Base-by-base conservation (phyloP, 1,284 basidiomycete species). In the Naganishia liquefaciens region DNA sequence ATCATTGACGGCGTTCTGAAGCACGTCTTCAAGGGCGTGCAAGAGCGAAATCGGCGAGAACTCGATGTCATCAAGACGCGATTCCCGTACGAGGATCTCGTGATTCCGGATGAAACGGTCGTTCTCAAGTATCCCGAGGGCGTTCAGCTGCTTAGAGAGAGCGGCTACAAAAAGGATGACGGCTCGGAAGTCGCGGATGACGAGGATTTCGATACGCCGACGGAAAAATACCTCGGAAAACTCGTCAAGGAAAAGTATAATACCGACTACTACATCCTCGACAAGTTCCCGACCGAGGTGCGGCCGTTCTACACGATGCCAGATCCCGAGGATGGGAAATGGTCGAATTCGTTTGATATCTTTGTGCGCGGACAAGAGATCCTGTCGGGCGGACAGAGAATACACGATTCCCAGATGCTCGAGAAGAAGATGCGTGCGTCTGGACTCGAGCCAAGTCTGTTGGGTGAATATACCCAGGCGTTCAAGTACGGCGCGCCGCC, bases 221-320 rank as follows among this genome's bases (percentile, higher is more conserved):
- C 93, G 74, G 95, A 99, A 81, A 94, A 91, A 81, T 84, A 90
- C 62, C 87, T 98, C 27, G 95, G 95, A 33, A 83, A 87, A 61
- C 82, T 98, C 61, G 86, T 98, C 73, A 91, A 89, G 77, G 87
- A 87, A 65, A 96, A 95, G 81, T 95, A 93, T 78, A 87, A 92
- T 72, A 97, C 91, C 62, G 95, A 99, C 82, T 97, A 95, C 82
- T 97, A 89, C 81, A 96, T 97, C 76, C 87, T 97, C 70, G 93
- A 97, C 84, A 97, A 96, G 79, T 97, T 97, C 84, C 93, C 93
- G 2, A 83, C 93, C 75, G 88, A 84, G 33, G 86, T 96, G 63
- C 89, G 95, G 68, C 95, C 96, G 3, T 99, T 99, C 83, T 99
- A 99, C 81, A 98, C 93, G 44, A 97, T 97, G 93, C 90, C 93